These are phyloP conservation scores for Nigrospora sphaerica DNA, from an alignment of 2,329 filamentous ascomycete genomes.

Conservation along the genomic window DNA sequence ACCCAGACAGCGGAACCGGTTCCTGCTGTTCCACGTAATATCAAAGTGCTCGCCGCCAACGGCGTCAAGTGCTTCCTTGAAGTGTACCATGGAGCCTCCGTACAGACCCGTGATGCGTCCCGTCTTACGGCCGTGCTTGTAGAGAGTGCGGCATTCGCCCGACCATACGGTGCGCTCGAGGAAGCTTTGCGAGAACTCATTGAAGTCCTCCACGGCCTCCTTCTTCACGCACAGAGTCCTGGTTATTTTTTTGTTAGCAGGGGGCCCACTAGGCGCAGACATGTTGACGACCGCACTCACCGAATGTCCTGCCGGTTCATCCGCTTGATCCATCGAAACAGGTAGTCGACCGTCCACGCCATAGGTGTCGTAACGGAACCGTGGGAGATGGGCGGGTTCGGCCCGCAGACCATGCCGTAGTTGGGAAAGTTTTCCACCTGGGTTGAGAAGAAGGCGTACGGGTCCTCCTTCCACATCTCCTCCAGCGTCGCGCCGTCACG, in stretches of 20 bases:
- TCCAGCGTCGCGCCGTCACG: neutral
- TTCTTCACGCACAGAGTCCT: neutral
- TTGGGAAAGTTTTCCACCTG: neutral
- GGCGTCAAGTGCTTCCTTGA: neutral
- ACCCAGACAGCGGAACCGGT: neutral
- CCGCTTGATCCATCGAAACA: neutral
- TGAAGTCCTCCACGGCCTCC: neutral
- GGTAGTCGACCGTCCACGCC: neutral
- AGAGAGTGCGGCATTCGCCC: neutral
- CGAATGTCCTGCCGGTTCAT: neutral
- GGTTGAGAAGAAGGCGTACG: neutral
- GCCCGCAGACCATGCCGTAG: neutral
- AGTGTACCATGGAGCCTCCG: neutral
- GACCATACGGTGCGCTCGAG: neutral
- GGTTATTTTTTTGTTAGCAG: too few relatives aligned
- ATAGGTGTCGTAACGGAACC: neutral
- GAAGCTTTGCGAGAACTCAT: neutral
- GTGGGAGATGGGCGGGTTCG: neutral
- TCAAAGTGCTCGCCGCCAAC: neutral
- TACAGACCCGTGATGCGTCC: neutral
- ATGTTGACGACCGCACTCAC: too few relatives aligned
- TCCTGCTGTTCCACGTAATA: neutral
- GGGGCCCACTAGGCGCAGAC: too few relatives aligned
- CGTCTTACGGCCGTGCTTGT: neutral
- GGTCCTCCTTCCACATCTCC: neutral